phyloP scores from a whole-genome alignment of 192 early-diverging fungal species.

The Linderina pennispora region DNA sequence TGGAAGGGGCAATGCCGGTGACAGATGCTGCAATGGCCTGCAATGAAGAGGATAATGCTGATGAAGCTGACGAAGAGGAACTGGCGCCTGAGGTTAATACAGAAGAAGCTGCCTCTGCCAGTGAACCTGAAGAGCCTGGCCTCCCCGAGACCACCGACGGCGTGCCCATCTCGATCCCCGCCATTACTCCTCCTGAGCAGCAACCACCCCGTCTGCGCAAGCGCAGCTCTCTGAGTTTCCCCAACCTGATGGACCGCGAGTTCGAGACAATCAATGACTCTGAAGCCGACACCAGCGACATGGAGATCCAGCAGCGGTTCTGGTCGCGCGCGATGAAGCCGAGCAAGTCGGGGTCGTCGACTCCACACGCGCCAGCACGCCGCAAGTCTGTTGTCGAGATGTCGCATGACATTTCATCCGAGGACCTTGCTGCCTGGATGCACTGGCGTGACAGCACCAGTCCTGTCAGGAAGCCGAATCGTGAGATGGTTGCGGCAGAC shows the following conservation, averaged over 20 bases:
- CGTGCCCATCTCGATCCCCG: background rate
- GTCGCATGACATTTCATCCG: slow-evolving; percentile 34
- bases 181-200: background rate
- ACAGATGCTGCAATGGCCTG: background rate
- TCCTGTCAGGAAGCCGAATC: background rate
- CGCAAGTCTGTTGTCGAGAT: slow-evolving; percentile 35
- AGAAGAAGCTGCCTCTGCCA: no score
- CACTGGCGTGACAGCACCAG: slow-evolving; percentile 29
- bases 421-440: slow-evolving; percentile 44
- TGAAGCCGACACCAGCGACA: slow-evolving; percentile 25
- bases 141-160: no score
- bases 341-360: slow-evolving; percentile 26
- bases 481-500: background rate
- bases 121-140: no score
- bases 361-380: slow-evolving; percentile 38
- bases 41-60: background rate
- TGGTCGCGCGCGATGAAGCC: slow-evolving; percentile 45
- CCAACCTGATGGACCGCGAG: slow-evolving; percentile 12
- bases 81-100: no score
- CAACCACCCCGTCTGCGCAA: slow-evolving; percentile 18
- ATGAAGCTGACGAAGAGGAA: background rate
- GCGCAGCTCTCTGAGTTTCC: slow-evolving; percentile 15
- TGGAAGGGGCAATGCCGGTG: background rate
- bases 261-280: slow-evolving; percentile 34
- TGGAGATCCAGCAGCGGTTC: slow-evolving; percentile 28